phyloP scores from a whole-genome alignment of 345 rosid species.

The Cardamine occulta region DNA sequence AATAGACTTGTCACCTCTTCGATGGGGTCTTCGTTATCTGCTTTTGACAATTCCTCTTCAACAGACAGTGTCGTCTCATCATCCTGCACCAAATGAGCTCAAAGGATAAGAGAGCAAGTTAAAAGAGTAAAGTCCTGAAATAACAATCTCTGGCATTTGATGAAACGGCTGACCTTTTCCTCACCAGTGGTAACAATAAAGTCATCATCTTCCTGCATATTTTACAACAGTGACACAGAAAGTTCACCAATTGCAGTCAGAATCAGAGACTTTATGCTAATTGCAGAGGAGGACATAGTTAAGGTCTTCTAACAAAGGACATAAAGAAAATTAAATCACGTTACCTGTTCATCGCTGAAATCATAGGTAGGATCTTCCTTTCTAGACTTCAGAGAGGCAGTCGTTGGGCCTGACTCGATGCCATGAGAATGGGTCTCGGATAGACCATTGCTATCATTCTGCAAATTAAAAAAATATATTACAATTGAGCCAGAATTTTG shows the following conservation, averaged over 20 bases:
- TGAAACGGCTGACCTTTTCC: constrained; percentile 66
- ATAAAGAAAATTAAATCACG: background rate
- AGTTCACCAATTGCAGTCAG: constrained; percentile 26
- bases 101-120: constrained; percentile 19
- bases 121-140: constrained; percentile 12
- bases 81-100: constrained; percentile 58
- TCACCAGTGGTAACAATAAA: constrained; percentile 71
- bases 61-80: constrained; percentile 87
- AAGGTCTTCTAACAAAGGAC: constrained; percentile 21
- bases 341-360: constrained; percentile 81
- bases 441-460: constrained; percentile 66
- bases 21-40: constrained; percentile 59
- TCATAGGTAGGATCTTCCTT: constrained; percentile 55
- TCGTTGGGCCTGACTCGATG: constrained; percentile 40
- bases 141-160: constrained; percentile 29
- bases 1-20: constrained; percentile 69
- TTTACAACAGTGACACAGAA: constrained; percentile 34
- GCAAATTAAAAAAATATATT: constrained; percentile 51
- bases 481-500: constrained; percentile 55
- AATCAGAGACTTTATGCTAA: constrained; percentile 24
- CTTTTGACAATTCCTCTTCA: constrained; percentile 88
- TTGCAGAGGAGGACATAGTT: constrained; percentile 12
- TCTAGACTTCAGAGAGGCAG: constrained; percentile 43
- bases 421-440: constrained; percentile 50
- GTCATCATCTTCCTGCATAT: constrained; percentile 91